Conservation (phyloP, 768 basidiomycete genomes). For the Candolleomyces eurysporus region DNA sequence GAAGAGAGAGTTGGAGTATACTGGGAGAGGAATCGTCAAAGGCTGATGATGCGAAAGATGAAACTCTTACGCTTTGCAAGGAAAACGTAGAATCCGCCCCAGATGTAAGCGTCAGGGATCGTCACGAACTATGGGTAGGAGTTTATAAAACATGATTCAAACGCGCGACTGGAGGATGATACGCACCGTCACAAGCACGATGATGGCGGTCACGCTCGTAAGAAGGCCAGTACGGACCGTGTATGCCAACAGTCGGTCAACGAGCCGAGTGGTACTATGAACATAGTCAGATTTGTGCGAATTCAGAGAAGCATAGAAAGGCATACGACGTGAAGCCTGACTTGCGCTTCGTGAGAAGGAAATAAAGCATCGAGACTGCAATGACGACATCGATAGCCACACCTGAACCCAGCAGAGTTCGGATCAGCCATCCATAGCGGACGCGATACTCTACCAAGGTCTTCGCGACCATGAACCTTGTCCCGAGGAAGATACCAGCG, state of each 20-base stretch:
- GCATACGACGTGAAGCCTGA: slow-evolving; percentile 17
- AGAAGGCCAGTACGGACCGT: slow-evolving; percentile 29
- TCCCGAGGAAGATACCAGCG: slow-evolving; percentile 25
- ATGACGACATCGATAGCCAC: slow-evolving; percentile 29
- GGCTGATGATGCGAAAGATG: too few species aligned
- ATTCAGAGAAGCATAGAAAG: not conserved
- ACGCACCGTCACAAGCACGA: slow-evolving; percentile 20
- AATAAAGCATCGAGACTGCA: slow-evolving; percentile 29
- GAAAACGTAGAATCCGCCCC: slow-evolving; percentile 29
- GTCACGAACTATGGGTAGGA: slow-evolving; percentile 14
- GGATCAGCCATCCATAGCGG: slow-evolving; percentile 28
- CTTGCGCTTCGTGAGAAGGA: slow-evolving; percentile 19
- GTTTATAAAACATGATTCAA: too few species aligned
- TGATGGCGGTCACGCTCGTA: slow-evolving; percentile 20
- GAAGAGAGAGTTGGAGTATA: slow-evolving; percentile 26
- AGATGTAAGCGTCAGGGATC: slow-evolving; percentile 22
- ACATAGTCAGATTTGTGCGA: not conserved
- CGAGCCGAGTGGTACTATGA: slow-evolving; percentile 19
- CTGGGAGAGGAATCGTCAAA: slow-evolving; percentile 8
- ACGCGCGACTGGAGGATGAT: not conserved
- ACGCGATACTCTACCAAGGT: slow-evolving; percentile 19
- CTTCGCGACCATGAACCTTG: slow-evolving; percentile 18
- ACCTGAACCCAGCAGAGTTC: slow-evolving; percentile 24
- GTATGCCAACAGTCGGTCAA: slow-evolving; percentile 26
- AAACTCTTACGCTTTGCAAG: slow-evolving; percentile 27